Percentiles rank a stretch among this genome's conserved stretches.
phyloP scores from a whole-genome alignment of 2,329 filamentous ascomycete species.

The Hymenoscyphus albidus region DNA sequence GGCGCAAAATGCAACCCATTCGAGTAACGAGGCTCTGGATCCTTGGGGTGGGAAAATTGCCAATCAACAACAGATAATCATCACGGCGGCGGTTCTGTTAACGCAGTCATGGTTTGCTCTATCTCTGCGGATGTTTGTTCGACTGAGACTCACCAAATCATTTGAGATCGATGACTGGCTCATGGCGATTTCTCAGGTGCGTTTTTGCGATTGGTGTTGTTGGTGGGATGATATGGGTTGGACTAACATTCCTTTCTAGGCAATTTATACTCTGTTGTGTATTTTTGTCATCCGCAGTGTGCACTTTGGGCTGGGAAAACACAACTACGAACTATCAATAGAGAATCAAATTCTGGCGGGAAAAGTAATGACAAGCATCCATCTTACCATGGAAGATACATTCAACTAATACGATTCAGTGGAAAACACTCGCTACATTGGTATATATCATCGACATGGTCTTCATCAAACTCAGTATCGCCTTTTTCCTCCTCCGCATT shows the following conservation, averaged over 20 bases:
- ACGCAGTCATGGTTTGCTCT: slow-evolving; percentile 18
- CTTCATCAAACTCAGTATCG: slow-evolving; percentile 24
- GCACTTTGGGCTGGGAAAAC: not conserved
- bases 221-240: not conserved
- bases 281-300: not conserved
- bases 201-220: not conserved
- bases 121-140: slow-evolving; percentile 17
- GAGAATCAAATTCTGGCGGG: not conserved
- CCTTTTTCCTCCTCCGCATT: slow-evolving; percentile 48
- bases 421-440: not conserved
- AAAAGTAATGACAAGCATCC: not conserved
- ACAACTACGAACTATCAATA: not conserved
- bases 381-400: not conserved
- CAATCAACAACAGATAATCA: not conserved
- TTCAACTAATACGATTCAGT: not conserved
- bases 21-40: not conserved
- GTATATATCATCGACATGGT: slow-evolving; percentile 20
- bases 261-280: not conserved
- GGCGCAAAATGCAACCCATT: not conserved
- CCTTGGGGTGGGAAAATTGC: not conserved
- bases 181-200: slow-evolving; percentile 20
- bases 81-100: slow-evolving; percentile 10
- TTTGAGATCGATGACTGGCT: slow-evolving; percentile 24
- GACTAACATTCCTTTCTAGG: not conserved
- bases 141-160: slow-evolving; percentile 16